These are phyloP conservation scores for Diplogelasinospora grovesii DNA, from an alignment of 495 filamentous ascomycete genomes.

Conservation along the genomic window DNA sequence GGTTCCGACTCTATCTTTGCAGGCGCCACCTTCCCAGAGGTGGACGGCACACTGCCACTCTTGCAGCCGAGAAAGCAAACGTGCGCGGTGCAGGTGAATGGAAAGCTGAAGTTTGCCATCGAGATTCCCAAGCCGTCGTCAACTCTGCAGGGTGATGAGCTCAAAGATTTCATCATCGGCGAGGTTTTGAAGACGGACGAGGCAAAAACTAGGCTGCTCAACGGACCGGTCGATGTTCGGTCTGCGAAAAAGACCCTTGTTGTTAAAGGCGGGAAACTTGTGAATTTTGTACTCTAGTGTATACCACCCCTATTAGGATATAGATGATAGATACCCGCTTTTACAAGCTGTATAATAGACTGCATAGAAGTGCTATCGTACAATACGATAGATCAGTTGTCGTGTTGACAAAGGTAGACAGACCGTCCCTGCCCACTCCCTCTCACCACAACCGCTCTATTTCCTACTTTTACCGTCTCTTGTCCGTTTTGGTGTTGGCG, in stretches of 20 bases:
- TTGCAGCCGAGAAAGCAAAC: constrained; percentile 29
- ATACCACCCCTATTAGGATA: too few species aligned
- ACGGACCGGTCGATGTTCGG: constrained; percentile 27
- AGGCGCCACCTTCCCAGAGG: constrained; percentile 42
- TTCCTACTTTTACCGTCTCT: constrained; percentile 9
- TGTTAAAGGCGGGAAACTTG: constrained; percentile 43
- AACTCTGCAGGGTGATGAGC: constrained; percentile 20
- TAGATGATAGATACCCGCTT: too few species aligned
- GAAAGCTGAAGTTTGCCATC: constrained; percentile 59
- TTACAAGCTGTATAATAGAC: too few species aligned
- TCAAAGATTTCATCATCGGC: constrained; percentile 52
- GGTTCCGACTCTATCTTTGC: constrained; percentile 47
- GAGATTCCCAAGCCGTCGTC: constrained; percentile 43
- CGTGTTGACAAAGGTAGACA: constrained; percentile 23
- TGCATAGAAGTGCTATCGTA: too few species aligned
- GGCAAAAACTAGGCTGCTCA: constrained; percentile 43
- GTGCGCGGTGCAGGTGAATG: constrained; percentile 70
- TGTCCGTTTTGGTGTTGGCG: constrained; percentile 3
- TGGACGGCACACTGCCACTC: constrained; percentile 41
- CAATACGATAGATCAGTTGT: too few species aligned
- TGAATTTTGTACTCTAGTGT: constrained; percentile 54
- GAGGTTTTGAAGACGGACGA: constrained; percentile 35
- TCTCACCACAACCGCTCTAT: constrained; percentile 17
- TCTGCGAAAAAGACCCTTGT: constrained; percentile 45
- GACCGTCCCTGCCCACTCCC: constrained; percentile 30